phyloP scores from a whole-genome alignment of 192 early-diverging fungal genomes.

The Rhizophagus prolifer region DNA sequence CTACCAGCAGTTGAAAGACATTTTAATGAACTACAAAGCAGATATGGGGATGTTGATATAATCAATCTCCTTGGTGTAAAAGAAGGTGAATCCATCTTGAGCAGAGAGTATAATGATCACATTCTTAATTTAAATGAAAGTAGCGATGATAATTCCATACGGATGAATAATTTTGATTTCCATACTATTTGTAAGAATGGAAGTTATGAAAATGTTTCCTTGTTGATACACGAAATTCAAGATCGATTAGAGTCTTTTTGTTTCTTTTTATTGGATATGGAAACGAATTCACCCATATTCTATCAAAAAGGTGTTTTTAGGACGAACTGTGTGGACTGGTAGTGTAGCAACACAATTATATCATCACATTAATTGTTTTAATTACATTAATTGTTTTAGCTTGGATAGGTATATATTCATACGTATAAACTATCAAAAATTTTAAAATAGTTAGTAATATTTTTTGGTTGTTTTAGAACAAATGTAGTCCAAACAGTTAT shows the following conservation, averaged over 20 bases:
- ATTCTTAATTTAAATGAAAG: conserved; percentile 44
- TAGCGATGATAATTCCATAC: conserved; percentile 28
- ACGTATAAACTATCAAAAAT: neutral
- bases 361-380: neutral
- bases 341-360: no score
- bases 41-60: conserved; percentile 75
- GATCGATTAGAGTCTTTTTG: conserved; percentile 57
- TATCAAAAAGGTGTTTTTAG: conserved; percentile 84
- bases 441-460: neutral
- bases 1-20: conserved; percentile 78
- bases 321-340: conserved; percentile 91
- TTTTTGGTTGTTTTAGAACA: conserved; percentile 64
- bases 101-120: conserved; percentile 63
- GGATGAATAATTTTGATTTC: conserved; percentile 81
- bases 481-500: conserved; percentile 88
- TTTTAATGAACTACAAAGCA: conserved; percentile 67
- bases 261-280: conserved; percentile 69
- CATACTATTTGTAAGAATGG: conserved; percentile 76
- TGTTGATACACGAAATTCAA: conserved; percentile 56
- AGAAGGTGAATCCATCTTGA: conserved; percentile 69
- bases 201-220: conserved; percentile 70
- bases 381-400: neutral
- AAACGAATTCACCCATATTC: conserved; percentile 54
- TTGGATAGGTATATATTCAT: conserved; percentile 19
- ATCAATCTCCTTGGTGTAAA: conserved; percentile 78